phyloP scores from a whole-genome alignment of 2,329 filamentous ascomycete species.

The Neofusicoccum sp. region DNA sequence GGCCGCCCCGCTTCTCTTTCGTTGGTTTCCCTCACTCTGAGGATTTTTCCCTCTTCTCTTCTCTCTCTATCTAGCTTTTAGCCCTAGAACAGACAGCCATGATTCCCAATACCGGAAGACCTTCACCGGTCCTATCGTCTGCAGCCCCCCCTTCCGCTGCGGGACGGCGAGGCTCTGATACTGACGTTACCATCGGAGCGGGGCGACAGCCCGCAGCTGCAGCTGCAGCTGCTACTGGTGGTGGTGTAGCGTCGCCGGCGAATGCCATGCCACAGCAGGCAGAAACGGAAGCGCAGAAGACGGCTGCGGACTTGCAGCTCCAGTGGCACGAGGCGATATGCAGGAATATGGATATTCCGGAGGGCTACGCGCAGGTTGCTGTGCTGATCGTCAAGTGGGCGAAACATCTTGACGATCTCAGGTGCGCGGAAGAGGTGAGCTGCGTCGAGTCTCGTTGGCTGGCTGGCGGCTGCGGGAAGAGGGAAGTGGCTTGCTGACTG shows the following conservation, averaged over 20 bases:
- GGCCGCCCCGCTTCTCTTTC: neutral
- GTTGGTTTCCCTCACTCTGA: neutral
- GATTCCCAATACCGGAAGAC: neutral
- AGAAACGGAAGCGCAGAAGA: constrained; percentile 27
- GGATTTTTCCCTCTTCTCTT: neutral
- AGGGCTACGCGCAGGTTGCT: constrained; percentile 38
- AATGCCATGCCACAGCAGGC: neutral
- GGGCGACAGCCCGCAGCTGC: neutral
- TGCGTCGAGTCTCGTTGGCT: no score
- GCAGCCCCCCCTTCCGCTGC: neutral
- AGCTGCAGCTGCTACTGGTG: no score
- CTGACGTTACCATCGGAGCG: neutral
- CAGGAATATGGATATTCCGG: constrained; percentile 32
- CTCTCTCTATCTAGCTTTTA: neutral
- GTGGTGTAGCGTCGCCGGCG: neutral
- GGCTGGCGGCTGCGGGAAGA: no score
- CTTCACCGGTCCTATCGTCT: neutral
- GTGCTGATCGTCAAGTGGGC: constrained; percentile 43
- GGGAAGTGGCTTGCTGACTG: no score
- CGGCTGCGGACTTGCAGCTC: constrained; percentile 32
- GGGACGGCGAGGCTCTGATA: neutral
- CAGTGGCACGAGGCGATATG: constrained; percentile 37
- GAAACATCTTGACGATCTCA: constrained; percentile 37
- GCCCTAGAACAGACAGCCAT: neutral
- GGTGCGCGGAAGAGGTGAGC: constrained; percentile 35